Evolutionary conservation across 2,329 filamentous ascomycete genomes (phyloP).

Genomic region (Hypoxylon sp.): DNA sequence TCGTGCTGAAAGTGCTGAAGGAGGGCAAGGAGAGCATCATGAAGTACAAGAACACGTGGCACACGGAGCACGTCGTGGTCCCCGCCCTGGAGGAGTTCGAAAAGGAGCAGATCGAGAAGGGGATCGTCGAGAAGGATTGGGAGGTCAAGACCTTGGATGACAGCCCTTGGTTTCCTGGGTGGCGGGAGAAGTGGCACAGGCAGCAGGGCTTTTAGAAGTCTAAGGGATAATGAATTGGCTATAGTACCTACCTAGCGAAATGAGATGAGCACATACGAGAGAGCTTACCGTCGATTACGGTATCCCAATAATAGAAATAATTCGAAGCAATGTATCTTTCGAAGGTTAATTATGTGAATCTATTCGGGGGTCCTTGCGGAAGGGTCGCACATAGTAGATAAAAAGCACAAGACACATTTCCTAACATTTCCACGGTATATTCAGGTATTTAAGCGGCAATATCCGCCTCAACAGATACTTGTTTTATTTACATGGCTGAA

Average conservation of each 20-base stretch:
- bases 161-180: slow-evolving; percentile 80
- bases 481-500: slow-evolving; percentile 26
- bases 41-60: slow-evolving; percentile 86
- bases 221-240: not conserved
- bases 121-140: slow-evolving; percentile 72
- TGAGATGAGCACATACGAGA: not conserved
- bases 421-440: not conserved
- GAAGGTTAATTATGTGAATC: not conserved
- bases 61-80: slow-evolving; percentile 79
- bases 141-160: slow-evolving; percentile 77
- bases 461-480: not conserved
- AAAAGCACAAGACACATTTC: not conserved
- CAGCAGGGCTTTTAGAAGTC: slow-evolving; percentile 49
- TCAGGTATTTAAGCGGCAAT: not conserved
- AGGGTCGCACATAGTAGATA: not conserved
- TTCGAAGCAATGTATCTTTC: not conserved
- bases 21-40: slow-evolving; percentile 78
- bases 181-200: slow-evolving; percentile 77
- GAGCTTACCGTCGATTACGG: no score
- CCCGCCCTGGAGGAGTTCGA: slow-evolving; percentile 74
- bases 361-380: not conserved
- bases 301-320: no score
- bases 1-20: slow-evolving; percentile 76
- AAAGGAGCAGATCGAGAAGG: slow-evolving; percentile 73
- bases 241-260: not conserved